Base-by-base conservation (phyloP, 805 yeast genomes). In the Blastobotrys muscicola region DNA sequence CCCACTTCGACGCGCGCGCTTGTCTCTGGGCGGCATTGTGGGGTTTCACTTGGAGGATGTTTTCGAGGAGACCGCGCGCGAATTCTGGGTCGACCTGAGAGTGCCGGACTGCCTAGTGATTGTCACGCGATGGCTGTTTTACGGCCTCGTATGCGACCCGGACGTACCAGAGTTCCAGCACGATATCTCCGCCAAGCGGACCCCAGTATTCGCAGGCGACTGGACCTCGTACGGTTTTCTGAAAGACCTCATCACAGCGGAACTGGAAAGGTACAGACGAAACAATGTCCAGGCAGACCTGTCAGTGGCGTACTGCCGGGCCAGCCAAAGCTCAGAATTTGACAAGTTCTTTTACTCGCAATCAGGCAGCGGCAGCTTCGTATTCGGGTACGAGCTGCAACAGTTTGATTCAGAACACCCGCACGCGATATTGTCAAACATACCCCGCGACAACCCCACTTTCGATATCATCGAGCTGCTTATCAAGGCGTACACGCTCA, bases 141-240 rank as follows among this genome's bases (percentile, higher is more conserved):
- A 42, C n/a, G 48, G 45, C 10, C 38, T 45, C 2, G 38, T 45
- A 14, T 20, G 31, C n/a, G 43, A 42, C 30, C 48, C 48, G 9
- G 43, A 45, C 14, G 36, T 33, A 2, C 35, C 36, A n/a, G 45
- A 43, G 36, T 16, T 39, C 4, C 4, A 6, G 6, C 26, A 20
- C 6, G 26, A 20, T 4, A 20, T 20, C 26, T 4, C 6, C 26
- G 6, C 26, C 6, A 20, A 20, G 26, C 26, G 26, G 26, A 20
- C 26, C 26, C 26, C 26, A 20, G 6, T 20, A 20, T 20, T 20
- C 26, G 26, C 26, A 4, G 26, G 26, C 26, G 26, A 20, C 26
- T 20, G 26, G 26, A 4, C 6, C 26, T 20, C 26, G 26, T 20
- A 20, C 26, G 26, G 6, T 4, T 20, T 20, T 6, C 26, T 20